phyloP scores from a whole-genome alignment of 225 moss, liverwort and hornwort genomes.

The Lunularia cruciata region DNA sequence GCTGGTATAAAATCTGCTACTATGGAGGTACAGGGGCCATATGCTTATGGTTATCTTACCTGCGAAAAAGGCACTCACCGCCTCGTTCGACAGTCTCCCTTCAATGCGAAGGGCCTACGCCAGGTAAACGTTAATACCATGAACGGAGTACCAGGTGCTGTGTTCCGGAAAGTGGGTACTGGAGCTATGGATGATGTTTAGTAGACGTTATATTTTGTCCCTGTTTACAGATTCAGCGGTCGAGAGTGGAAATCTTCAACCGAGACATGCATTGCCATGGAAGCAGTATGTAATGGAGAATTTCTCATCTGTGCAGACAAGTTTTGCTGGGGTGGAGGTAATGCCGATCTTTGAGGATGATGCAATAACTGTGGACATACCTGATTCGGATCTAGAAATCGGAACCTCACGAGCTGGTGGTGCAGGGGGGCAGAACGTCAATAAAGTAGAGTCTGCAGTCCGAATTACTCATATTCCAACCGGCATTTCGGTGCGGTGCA shows the following conservation, averaged over 20 bases:
- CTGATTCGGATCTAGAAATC: slow-evolving; percentile 82
- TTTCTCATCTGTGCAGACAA: slow-evolving; percentile 52
- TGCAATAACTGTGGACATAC: slow-evolving; percentile 73
- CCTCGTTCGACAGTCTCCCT: slow-evolving; percentile 94
- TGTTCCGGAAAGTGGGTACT: neutral
- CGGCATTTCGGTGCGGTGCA: slow-evolving; percentile 83
- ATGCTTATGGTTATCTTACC: slow-evolving; percentile 83
- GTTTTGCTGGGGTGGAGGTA: slow-evolving; percentile 96
- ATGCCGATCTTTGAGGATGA: slow-evolving; percentile 96
- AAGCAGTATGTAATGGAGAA: too few species aligned
- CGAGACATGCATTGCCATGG: too few species aligned
- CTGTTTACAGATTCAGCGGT: neutral
- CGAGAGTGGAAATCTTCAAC: too few species aligned
- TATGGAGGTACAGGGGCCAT: slow-evolving; percentile 80
- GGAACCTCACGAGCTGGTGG: slow-evolving; percentile 90
- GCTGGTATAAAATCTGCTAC: slow-evolving; percentile 98
- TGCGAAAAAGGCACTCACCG: slow-evolving; percentile 98
- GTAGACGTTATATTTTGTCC: neutral
- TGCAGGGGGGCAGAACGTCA: slow-evolving; percentile 97
- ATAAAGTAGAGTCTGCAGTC: slow-evolving; percentile 96
- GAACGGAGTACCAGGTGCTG: too few species aligned
- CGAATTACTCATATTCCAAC: slow-evolving; percentile 94
- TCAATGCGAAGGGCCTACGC: slow-evolving; percentile 91
- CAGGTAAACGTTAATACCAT: slow-evolving; percentile 48
- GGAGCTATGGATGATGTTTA: neutral